phyloP scores from a whole-genome alignment of 164 flowering plant species.

The Dillenia turbinata region DNA sequence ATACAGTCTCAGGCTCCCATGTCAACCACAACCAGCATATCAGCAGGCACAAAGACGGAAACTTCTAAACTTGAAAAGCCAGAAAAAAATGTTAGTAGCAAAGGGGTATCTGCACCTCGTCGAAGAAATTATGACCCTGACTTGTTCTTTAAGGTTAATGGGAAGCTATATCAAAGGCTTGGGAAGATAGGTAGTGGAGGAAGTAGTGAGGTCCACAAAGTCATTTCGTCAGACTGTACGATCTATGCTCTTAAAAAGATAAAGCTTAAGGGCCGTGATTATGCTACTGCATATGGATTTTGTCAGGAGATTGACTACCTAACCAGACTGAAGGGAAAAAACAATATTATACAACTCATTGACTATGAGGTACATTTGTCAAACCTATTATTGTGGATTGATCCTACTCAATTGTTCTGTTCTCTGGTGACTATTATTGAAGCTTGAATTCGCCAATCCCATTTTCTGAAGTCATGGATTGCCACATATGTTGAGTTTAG shows the following conservation, averaged over 20 bases:
- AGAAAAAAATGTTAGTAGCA: slow-evolving; percentile 47
- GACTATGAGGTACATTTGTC: slow-evolving; percentile 80
- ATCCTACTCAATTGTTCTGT: too few relatives aligned
- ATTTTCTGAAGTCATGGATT: too few relatives aligned
- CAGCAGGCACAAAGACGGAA: slow-evolving; percentile 40
- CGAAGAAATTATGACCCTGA: slow-evolving; percentile 71
- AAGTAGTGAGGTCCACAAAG: slow-evolving; percentile 99
- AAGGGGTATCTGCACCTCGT: slow-evolving; percentile 53
- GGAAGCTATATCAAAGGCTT: slow-evolving; percentile 92
- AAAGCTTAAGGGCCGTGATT: slow-evolving; percentile 97
- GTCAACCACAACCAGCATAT: slow-evolving; percentile 17
- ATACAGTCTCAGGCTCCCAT: slow-evolving; percentile 39
- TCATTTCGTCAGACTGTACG: slow-evolving; percentile 81
- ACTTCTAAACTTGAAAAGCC: slow-evolving; percentile 48
- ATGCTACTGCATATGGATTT: slow-evolving; percentile 92
- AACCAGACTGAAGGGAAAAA: slow-evolving; percentile 74
- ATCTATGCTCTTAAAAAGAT: slow-evolving; percentile 95
- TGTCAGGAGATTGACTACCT: slow-evolving; percentile 93
- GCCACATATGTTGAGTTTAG: too few relatives aligned
- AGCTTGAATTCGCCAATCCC: too few relatives aligned
- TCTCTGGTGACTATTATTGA: too few relatives aligned
- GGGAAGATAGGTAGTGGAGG: slow-evolving; percentile 99
- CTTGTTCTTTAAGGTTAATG: slow-evolving; percentile 85
- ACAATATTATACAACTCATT: slow-evolving; percentile 80
- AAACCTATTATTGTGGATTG: too few relatives aligned